phyloP scores from a whole-genome alignment of 768 basidiomycete species.

The Mrakia gelida region DNA sequence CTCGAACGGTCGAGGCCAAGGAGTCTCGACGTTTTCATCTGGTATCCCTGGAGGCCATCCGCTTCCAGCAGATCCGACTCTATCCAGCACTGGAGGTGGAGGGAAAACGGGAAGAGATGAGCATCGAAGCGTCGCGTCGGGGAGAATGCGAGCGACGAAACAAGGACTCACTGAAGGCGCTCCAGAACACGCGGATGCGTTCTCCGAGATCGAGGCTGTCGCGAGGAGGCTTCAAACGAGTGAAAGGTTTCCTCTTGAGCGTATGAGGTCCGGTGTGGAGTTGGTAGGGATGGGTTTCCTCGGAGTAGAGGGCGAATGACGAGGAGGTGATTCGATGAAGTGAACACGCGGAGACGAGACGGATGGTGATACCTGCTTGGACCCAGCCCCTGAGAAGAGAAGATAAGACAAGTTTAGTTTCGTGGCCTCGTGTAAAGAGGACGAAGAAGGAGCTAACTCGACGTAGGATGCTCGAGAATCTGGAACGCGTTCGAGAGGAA shows the following conservation, averaged over 20 bases:
- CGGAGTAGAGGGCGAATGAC: background rate
- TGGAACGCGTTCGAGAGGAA: background rate
- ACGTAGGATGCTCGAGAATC: background rate
- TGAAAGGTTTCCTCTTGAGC: background rate
- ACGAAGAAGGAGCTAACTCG: background rate
- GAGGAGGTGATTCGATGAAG: background rate
- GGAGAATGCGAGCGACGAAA: background rate
- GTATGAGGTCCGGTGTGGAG: background rate
- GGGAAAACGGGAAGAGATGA: background rate
- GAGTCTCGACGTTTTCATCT: background rate
- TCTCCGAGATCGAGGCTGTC: background rate
- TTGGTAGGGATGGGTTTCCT: background rate
- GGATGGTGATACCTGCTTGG: background rate
- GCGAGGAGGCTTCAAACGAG: background rate
- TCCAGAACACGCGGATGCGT: background rate
- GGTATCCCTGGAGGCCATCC: background rate
- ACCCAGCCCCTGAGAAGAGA: background rate
- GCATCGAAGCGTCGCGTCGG: background rate
- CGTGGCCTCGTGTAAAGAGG: background rate
- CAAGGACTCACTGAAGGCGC: background rate
- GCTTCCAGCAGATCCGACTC: background rate
- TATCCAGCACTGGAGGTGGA: background rate
- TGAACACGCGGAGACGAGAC: background rate
- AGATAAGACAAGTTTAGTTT: background rate
- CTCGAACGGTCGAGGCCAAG: background rate